Conservation (phyloP, 1,284 basidiomycete species). For the Ceratobasidium theobromae region DNA sequence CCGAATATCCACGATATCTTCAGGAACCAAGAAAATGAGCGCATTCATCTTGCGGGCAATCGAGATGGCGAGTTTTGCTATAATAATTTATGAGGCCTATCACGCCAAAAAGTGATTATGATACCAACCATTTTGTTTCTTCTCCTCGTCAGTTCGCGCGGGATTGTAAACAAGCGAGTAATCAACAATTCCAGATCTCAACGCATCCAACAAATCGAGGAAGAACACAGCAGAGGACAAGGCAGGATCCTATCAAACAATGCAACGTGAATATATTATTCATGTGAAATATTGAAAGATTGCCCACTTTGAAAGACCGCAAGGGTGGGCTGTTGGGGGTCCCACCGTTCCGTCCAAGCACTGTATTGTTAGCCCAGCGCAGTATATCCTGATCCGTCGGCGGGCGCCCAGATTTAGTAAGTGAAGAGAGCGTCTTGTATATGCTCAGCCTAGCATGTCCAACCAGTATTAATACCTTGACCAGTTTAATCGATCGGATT, state of each 20-base stretch:
- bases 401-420: conserved; percentile 73
- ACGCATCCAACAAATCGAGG: conserved; percentile 87
- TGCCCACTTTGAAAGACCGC: conserved; percentile 74
- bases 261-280: background rate
- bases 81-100: background rate
- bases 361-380: conserved; percentile 92
- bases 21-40: conserved; percentile 95
- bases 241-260: conserved; percentile 63
- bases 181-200: conserved; percentile 95
- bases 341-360: conserved; percentile 41
- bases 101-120: background rate
- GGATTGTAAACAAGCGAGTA: conserved; percentile 75
- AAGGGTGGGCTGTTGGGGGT: conserved; percentile 50
- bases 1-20: conserved; percentile 90
- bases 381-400: conserved; percentile 94
- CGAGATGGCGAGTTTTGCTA: conserved; percentile 94
- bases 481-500: conserved; percentile 17
- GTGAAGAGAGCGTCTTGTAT: conserved; percentile 81
- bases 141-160: conserved; percentile 81
- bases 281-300: background rate
- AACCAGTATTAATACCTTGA: background rate
- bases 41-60: conserved; percentile 98
- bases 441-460: conserved; percentile 65
- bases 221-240: conserved; percentile 91
- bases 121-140: conserved; percentile 82